phyloP scores from a whole-genome alignment of 805 yeast genomes.

The Candida maesae region DNA sequence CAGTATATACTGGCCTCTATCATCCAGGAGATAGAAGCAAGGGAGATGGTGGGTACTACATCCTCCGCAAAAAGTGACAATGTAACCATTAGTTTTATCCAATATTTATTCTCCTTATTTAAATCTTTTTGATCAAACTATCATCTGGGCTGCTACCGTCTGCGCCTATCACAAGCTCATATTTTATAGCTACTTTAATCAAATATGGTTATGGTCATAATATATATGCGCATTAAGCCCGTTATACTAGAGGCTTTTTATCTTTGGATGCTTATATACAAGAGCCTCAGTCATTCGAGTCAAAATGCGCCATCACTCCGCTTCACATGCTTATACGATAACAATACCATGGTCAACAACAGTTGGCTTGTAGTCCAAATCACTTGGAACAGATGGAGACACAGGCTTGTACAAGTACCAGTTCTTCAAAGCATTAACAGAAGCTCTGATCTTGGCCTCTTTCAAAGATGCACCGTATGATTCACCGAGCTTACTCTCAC shows the following conservation, averaged over 20 bases:
- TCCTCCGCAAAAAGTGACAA: too few species aligned
- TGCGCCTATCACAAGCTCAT: too few species aligned
- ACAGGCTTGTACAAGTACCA: slow-evolving; percentile 91
- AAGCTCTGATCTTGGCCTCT: slow-evolving; percentile 91
- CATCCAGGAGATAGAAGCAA: slow-evolving; percentile 20
- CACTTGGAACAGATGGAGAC: slow-evolving; percentile 60
- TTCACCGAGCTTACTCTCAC: slow-evolving; percentile 80
- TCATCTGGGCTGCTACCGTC: too few species aligned
- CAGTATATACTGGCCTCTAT: slow-evolving; percentile 34
- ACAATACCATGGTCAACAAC: slow-evolving; percentile 43
- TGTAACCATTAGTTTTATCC: too few species aligned
- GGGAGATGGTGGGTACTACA: slow-evolving; percentile 5
- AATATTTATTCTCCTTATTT: too few species aligned
- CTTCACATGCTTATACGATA: slow-evolving; percentile 34
- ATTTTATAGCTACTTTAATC: too few species aligned
- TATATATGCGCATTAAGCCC: too few species aligned
- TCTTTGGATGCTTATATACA: too few species aligned
- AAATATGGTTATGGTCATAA: too few species aligned
- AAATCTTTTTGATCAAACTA: too few species aligned
- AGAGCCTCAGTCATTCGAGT: background rate
- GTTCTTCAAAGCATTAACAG: slow-evolving; percentile 83
- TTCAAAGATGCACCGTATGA: slow-evolving; percentile 87
- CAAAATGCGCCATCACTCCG: too few species aligned
- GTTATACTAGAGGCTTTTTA: too few species aligned
- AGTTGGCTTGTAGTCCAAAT: slow-evolving; percentile 35